Evolutionary conservation across 2,329 filamentous ascomycete genomes (phyloP), one percentile per base, ranked within the genome.

Genomic region (Curvularia sp.): DNA sequence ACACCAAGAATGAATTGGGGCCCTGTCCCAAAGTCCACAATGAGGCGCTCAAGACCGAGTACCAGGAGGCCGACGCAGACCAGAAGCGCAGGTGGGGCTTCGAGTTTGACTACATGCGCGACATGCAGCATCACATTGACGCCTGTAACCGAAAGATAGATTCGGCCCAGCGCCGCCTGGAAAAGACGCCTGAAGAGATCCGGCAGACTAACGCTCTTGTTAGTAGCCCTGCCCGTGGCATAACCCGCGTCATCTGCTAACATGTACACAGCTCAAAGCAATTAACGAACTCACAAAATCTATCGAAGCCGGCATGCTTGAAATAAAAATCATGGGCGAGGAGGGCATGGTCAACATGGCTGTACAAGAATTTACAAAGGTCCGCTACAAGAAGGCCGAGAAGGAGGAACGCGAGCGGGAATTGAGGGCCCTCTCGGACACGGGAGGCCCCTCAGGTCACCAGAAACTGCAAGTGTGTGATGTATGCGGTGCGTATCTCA

Each of bases 391-490:
- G 43, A 90, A 91, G 72, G 86, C 91, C 64, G 86, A 89, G 66
- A 97, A 97, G 78, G 85, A 89, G 59, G 92, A 95, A 61, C 87
- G 87, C 62, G 93, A 97, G 79, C 86, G 89, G 60, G 94, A 98
- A 73, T 84, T 99, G 59, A 96, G 97, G 78, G 88, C 90, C 3
- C 84, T 99, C 23, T 91, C 90, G 54, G 95, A 99, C 79, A 98
- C 94, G 0, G 92, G 89, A 25, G 95, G 95, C 0, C 95, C 95
- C 0, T 93, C 89, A 0, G 95, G 95, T 18, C 95, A 99, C 78
- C 95, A 99, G 81, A 99, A 99, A 78, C 83, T 99, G 39, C 95
- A 99, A 77, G 95, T 99, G 46, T 99, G 95, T 83, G 95, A 99
- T 78, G 95, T 98, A 1, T 99, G 95, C 77, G 95, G 95, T 62